A percentile compares a stretch with the other conserved stretches of the same genome.
These are phyloP conservation scores for Rhododendron kiyosumense DNA, from an alignment of 148 eudicot species.

Conservation along the genomic window DNA sequence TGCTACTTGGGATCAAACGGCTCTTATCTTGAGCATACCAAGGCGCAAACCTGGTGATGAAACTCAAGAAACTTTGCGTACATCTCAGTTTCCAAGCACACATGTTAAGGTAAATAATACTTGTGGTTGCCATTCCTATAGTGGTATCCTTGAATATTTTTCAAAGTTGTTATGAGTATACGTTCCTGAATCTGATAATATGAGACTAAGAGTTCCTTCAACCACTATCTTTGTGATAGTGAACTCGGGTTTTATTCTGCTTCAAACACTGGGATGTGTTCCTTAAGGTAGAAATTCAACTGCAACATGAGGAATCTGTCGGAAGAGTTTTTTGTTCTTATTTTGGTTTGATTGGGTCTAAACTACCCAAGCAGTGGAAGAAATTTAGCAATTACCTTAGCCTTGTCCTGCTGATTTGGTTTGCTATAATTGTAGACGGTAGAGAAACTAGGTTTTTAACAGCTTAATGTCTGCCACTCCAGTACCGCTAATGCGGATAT, in stretches of 20 bases:
- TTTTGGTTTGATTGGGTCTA: background rate
- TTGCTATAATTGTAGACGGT: background rate
- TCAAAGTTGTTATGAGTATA: background rate
- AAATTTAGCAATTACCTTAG: background rate
- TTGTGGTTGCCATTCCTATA: background rate
- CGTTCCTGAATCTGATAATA: background rate
- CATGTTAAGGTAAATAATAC: slow-evolving; percentile 68
- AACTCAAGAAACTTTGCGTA: slow-evolving; percentile 84
- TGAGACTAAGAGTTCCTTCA: background rate
- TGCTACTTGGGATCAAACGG: slow-evolving; percentile 77
- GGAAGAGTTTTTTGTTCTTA: background rate
- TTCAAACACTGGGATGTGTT: background rate
- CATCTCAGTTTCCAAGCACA: slow-evolving; percentile 87
- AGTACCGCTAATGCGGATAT: background rate
- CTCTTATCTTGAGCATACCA: slow-evolving; percentile 84
- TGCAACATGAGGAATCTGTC: background rate
- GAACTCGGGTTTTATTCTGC: background rate
- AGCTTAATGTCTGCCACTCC: background rate
- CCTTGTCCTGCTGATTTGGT: background rate
- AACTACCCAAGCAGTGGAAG: background rate
- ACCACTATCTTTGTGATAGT: background rate
- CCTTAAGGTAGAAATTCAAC: background rate
- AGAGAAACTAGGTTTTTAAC: background rate
- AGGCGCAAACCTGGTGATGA: slow-evolving; percentile 73
- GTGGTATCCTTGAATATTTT: background rate